Evolutionary conservation across 2,329 filamentous ascomycete species (phyloP).

Genomic region (Chaetomium olivaceum): DNA sequence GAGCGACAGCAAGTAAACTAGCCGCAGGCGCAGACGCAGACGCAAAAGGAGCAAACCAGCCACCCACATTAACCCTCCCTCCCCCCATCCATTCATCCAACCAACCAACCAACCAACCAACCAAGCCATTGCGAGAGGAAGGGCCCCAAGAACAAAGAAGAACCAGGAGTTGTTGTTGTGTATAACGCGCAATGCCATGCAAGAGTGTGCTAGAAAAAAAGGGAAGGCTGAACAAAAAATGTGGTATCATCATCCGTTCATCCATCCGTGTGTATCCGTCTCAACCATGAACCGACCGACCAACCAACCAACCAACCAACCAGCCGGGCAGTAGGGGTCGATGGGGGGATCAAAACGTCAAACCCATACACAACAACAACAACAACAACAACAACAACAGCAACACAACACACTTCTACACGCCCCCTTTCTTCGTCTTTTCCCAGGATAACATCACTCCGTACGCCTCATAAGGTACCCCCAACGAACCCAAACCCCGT

Average conservation of each 20-base stretch:
- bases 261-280: slow-evolving; percentile 3
- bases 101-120: not conserved
- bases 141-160: not conserved
- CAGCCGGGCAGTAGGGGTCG: not conserved
- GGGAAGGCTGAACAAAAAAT: slow-evolving; percentile 18
- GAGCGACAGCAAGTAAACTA: not conserved
- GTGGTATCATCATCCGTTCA: slow-evolving; percentile 31
- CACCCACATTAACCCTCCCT: not conserved
- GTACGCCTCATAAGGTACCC: not conserved
- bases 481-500: not conserved
- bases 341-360: not conserved
- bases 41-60: not conserved
- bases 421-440: not conserved
- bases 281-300: not conserved
- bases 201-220: slow-evolving; percentile 2
- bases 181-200: slow-evolving; percentile 16
- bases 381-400: not conserved
- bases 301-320: not conserved
- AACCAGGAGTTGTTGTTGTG: not conserved
- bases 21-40: not conserved
- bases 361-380: slow-evolving; percentile 4
- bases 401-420: not conserved
- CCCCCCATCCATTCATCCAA: not conserved
- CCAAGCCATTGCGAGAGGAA: not conserved
- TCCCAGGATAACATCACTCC: not conserved